A percentile compares a stretch with the other conserved stretches of the same genome.
These are phyloP conservation scores for Alternaria tenuissima DNA, from an alignment of 2,329 filamentous ascomycete species.

Conservation along the genomic window DNA sequence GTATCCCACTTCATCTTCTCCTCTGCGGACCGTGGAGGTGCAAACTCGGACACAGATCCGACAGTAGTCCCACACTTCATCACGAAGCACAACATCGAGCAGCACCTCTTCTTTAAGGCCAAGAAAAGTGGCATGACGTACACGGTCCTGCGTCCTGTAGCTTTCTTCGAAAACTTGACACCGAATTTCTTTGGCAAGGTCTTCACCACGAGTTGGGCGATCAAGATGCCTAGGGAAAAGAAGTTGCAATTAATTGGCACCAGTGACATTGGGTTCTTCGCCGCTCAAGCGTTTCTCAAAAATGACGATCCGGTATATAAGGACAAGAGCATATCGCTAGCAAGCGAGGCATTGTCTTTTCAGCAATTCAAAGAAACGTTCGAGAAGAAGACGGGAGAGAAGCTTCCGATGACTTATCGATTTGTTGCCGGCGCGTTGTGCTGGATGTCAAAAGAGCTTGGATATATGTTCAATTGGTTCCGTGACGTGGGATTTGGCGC, in stretches of 20 bases:
- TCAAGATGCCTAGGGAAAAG: slow-evolving; percentile 45
- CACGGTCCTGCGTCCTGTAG: slow-evolving; percentile 67
- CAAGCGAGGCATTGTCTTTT: slow-evolving; percentile 59
- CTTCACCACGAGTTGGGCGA: slow-evolving; percentile 51
- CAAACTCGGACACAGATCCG: slow-evolving; percentile 57
- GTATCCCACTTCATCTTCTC: slow-evolving; percentile 52
- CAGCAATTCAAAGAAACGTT: slow-evolving; percentile 53
- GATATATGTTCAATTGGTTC: slow-evolving; percentile 60
- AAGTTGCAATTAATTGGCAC: slow-evolving; percentile 46
- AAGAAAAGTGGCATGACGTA: slow-evolving; percentile 60
- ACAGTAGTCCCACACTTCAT: slow-evolving; percentile 69
- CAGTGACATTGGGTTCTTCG: slow-evolving; percentile 60
- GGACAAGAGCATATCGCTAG: slow-evolving; percentile 55
- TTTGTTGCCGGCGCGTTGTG: slow-evolving; percentile 45
- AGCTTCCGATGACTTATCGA: slow-evolving; percentile 52
- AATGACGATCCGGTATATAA: slow-evolving; percentile 49
- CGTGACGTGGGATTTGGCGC: slow-evolving; percentile 53
- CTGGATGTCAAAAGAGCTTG: slow-evolving; percentile 49
- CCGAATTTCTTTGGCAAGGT: slow-evolving; percentile 56
- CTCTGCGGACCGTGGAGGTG: slow-evolving; percentile 49
- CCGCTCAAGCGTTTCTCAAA: slow-evolving; percentile 54
- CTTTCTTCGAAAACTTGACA: slow-evolving; percentile 66
- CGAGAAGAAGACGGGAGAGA: slow-evolving; percentile 53
- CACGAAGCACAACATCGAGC: slow-evolving; percentile 67
- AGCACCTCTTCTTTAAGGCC: slow-evolving; percentile 58